phyloP scores from a whole-genome alignment of 345 rosid genomes.

The Trapa incisa region DNA sequence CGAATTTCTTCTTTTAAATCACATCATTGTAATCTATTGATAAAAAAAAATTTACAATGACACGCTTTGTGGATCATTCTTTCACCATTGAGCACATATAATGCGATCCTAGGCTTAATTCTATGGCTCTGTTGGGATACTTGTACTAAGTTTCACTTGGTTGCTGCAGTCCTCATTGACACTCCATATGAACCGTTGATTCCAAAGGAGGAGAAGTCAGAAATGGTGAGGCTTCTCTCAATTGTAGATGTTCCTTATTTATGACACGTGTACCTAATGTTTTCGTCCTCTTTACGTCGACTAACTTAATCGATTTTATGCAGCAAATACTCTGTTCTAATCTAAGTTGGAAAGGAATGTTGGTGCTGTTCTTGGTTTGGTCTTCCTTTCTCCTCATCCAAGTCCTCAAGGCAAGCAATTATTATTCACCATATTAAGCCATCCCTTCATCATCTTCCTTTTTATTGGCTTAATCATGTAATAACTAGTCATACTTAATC shows the following conservation, averaged over 20 bases:
- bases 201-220: slow-evolving; percentile 58
- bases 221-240: slow-evolving; percentile 22
- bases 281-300: neutral
- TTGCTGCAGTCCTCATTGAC: slow-evolving; percentile 55
- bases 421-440: neutral
- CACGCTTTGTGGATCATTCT: too few species aligned
- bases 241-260: neutral
- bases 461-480: neutral
- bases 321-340: slow-evolving; percentile 64
- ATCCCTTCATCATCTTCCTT: neutral
- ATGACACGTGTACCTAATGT: neutral
- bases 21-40: too few species aligned
- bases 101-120: neutral
- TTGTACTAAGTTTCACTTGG: neutral
- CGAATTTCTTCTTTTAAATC: too few species aligned
- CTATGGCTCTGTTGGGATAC: neutral
- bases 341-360: slow-evolving; percentile 55
- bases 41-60: too few species aligned
- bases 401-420: slow-evolving; percentile 40
- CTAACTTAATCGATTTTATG: neutral
- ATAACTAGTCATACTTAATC: slow-evolving; percentile 1
- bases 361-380: slow-evolving; percentile 49
- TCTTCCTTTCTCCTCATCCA: slow-evolving; percentile 58
- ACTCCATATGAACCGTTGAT: slow-evolving; percentile 58
- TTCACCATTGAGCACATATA: neutral